These are phyloP conservation scores for Colletotrichum siamense DNA, from an alignment of 2,329 filamentous ascomycete species.

Conservation along the genomic window DNA sequence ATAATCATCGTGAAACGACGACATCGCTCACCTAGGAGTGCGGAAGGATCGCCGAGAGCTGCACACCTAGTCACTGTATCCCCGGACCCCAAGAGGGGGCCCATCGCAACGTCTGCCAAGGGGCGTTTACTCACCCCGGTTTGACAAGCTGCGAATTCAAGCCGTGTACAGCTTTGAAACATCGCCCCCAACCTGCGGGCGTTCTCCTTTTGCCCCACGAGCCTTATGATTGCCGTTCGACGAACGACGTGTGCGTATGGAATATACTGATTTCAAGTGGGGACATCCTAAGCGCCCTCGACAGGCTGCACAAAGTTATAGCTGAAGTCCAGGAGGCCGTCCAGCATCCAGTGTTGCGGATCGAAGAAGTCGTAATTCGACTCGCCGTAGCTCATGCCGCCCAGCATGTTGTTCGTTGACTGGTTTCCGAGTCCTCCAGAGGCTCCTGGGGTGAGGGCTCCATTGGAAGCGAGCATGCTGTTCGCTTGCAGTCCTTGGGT, in stretches of 20 bases:
- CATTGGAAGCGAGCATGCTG: slow-evolving; percentile 53
- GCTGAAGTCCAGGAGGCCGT: slow-evolving; percentile 82
- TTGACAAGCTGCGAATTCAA: not conserved
- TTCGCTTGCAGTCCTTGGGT: slow-evolving; percentile 54
- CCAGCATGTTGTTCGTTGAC: slow-evolving; percentile 48
- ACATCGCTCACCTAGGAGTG: slow-evolving; percentile 5
- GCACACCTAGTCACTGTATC: slow-evolving; percentile 17
- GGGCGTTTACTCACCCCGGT: slow-evolving; percentile 18
- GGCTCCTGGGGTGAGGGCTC: slow-evolving; percentile 57
- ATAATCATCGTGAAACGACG: not conserved
- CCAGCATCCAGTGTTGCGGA: slow-evolving; percentile 91
- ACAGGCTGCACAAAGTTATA: slow-evolving; percentile 65
- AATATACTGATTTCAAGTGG: not conserved
- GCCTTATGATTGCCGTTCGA: not conserved
- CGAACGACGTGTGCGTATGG: not conserved
- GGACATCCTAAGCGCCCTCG: slow-evolving; percentile 51
- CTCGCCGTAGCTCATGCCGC: slow-evolving; percentile 64
- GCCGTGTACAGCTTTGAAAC: slow-evolving; percentile 1
- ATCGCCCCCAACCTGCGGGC: not conserved
- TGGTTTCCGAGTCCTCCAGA: slow-evolving; percentile 36
- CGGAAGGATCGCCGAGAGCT: slow-evolving; percentile 14
- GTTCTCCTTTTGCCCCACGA: not conserved
- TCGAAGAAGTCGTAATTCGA: slow-evolving; percentile 88
- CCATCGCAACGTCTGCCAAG: slow-evolving; percentile 13
- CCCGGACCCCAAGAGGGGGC: slow-evolving; percentile 11